These are phyloP conservation scores for Apium graveolens DNA, from an alignment of 129 eudicot species.

Conservation along the genomic window DNA sequence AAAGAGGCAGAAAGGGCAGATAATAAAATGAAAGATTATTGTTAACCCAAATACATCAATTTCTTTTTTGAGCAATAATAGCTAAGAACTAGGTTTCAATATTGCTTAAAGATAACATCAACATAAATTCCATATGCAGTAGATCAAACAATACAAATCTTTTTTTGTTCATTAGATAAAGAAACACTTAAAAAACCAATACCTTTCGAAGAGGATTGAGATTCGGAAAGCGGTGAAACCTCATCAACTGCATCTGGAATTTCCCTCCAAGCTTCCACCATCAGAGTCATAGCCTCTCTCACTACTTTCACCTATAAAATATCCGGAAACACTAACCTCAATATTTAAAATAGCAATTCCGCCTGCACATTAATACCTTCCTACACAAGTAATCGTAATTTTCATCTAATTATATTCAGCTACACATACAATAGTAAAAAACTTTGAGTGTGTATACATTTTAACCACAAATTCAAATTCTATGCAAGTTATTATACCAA, in stretches of 20 bases:
- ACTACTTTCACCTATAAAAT: slow-evolving; percentile 68
- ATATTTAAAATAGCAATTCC: neutral
- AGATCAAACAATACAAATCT: neutral
- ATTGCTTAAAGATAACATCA: neutral
- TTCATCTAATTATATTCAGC: neutral
- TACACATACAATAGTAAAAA: no score
- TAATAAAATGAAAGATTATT: neutral
- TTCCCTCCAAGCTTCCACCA: slow-evolving; percentile 87
- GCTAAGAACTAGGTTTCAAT: neutral
- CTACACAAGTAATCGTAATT: neutral
- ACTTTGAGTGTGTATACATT: neutral
- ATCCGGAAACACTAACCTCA: slow-evolving; percentile 1
- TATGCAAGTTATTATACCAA: no score
- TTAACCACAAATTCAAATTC: no score
- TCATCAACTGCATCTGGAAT: slow-evolving; percentile 67
- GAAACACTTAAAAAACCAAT: neutral
- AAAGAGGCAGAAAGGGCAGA: neutral
- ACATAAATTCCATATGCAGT: neutral
- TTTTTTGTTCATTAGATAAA: neutral
- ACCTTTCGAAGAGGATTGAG: slow-evolving; percentile 64
- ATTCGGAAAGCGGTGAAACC: slow-evolving; percentile 41
- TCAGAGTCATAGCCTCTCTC: slow-evolving; percentile 84
- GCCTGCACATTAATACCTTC: neutral
- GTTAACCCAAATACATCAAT: neutral
- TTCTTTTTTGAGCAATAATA: neutral